These are phyloP conservation scores for Fraxinus americana DNA, from an alignment of 257 asterid species.

Conservation along the genomic window DNA sequence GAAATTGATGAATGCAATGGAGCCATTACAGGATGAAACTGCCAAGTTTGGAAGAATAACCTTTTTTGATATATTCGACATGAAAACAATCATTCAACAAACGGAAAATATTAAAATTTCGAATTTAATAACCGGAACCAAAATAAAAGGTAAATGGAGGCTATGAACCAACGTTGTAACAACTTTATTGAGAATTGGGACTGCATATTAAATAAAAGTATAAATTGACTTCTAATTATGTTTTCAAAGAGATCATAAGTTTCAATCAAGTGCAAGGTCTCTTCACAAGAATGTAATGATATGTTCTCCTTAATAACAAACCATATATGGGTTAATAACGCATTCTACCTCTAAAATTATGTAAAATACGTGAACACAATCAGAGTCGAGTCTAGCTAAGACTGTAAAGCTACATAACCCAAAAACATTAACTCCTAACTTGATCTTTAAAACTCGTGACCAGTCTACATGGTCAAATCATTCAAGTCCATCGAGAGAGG, in stretches of 20 bases:
- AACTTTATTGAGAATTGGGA: background rate
- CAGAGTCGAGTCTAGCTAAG: no score
- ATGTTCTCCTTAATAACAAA: background rate
- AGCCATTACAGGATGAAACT: background rate
- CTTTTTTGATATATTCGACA: background rate
- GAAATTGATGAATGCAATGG: background rate
- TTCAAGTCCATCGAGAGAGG: no score
- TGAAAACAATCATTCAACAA: conserved; percentile 7
- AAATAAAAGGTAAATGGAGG: background rate
- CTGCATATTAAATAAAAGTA: no score
- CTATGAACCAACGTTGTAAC: background rate
- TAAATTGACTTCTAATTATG: background rate
- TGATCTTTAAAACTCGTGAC: background rate
- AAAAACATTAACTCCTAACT: background rate
- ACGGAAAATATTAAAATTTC: background rate
- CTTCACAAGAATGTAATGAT: background rate
- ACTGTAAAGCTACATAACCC: no score
- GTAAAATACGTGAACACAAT: no score
- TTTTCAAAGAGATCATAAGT: background rate
- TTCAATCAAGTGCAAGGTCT: background rate
- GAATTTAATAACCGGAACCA: background rate
- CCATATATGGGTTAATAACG: background rate
- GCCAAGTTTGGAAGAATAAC: background rate
- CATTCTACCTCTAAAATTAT: background rate
- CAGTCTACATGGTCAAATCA: background rate